Base-by-base conservation (phyloP, 2,329 filamentous ascomycete species). In the Colletotrichum kahawae region DNA sequence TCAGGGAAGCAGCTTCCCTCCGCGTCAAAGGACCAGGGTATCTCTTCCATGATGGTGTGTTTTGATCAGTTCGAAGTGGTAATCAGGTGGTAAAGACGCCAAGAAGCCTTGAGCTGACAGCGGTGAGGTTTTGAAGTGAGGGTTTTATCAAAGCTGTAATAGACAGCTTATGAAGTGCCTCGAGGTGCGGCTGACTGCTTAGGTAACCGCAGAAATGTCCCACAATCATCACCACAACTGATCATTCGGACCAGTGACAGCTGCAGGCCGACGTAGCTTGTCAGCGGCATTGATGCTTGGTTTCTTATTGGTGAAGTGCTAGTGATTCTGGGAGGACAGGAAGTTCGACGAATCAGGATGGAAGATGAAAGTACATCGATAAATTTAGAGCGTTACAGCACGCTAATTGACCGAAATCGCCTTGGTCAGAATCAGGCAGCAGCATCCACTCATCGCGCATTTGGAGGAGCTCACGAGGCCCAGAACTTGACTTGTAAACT, bases 141-240 rank as follows among this genome's bases (percentile, higher is more conserved):
- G 5, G 18, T 21, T 48, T 48, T 48, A 48, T 21, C 38, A 48
- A 48, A 48, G 9, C 38, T 48, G 38, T n/a, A n/a, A 48, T 48
- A 48, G 38, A 48, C 18, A 5, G 38, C 38, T n/a, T 48, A 48
- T 48, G 38, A 48, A 48, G 38, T 48, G 18, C n/a, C 18, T 48
- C 12, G 18, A 48, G 0, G 38, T 21, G 38, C 18, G 38, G 9
- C 38, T 48, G 38, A 48, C 38, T 1, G 38, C 38, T 48, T 48
- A 48, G 0, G 0, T 48, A 48, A 48, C 9, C 9, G 0, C 3
- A 1, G 38, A 48, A n/a, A 2, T n/a, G 0, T 48, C 38, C 0
- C 18, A n/a, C 34, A 38, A 2, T 38, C 14, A 38, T 1, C 14
- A 18, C 2, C 4, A 9, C 1, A 14, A 4, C 36, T 38, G 36